Conservation (phyloP, 257 asterid species). For the Ocimum tenuiflorum region DNA sequence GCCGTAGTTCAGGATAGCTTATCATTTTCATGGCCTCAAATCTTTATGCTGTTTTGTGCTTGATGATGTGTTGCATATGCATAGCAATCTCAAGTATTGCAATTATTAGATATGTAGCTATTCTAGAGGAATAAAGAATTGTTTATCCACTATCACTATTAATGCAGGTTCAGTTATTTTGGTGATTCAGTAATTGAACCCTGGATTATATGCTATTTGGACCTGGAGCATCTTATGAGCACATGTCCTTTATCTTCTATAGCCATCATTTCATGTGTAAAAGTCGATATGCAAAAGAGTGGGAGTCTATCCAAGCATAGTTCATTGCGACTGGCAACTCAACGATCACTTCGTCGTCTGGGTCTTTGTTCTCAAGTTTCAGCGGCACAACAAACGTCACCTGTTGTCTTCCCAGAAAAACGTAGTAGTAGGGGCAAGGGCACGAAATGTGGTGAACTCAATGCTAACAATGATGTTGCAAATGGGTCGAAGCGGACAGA, state of each 20-base stretch:
- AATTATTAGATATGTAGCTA: neutral
- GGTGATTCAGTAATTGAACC: constrained; percentile 24
- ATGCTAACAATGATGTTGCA: constrained; percentile 38
- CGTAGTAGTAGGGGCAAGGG: constrained; percentile 63
- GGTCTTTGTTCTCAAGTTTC: constrained; percentile 81
- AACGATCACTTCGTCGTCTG: constrained; percentile 82
- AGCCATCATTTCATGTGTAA: constrained; percentile 8
- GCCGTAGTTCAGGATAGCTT: neutral
- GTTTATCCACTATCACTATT: neutral
- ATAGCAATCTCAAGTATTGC: neutral
- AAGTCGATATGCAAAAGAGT: constrained; percentile 62
- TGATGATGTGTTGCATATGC: constrained; percentile 3
- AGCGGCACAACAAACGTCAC: constrained; percentile 80
- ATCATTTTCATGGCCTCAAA: neutral
- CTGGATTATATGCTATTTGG: constrained; percentile 21
- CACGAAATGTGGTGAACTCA: constrained; percentile 30
- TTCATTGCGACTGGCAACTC: constrained; percentile 66
- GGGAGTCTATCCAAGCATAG: constrained; percentile 58
- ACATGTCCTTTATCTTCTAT: constrained; percentile 26
- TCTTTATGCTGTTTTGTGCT: neutral
- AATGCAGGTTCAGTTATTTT: constrained; percentile 34
- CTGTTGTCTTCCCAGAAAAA: constrained; percentile 84
- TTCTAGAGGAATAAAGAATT: neutral
- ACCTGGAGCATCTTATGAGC: constrained; percentile 18
- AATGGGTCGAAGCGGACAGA: constrained; percentile 53